Evolutionary conservation across 2,329 filamentous ascomycete genomes (phyloP).

Genomic region (Colletotrichum sidae): DNA sequence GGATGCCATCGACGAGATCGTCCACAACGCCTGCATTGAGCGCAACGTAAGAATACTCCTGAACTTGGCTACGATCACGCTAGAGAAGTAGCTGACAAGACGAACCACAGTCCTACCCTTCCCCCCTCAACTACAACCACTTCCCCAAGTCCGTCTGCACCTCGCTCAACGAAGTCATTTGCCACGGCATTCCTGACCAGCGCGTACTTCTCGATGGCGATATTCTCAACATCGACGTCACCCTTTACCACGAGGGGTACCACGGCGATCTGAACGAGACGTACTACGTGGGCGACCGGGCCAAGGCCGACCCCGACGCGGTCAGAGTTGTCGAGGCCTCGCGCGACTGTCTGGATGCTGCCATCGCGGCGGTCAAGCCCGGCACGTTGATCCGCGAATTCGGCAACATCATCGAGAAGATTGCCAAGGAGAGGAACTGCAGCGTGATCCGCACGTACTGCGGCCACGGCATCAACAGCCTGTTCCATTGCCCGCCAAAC

Average conservation of each 20-base stretch:
- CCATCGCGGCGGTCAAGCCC: constrained; percentile 92
- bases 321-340: constrained; percentile 93
- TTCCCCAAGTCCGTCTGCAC: constrained; percentile 99
- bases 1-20: constrained; percentile 93
- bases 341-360: constrained; percentile 88
- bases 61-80: not conserved
- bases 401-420: constrained; percentile 94
- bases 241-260: constrained; percentile 92
- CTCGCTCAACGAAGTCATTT: constrained; percentile 96
- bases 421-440: constrained; percentile 86
- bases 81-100: not conserved
- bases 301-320: constrained; percentile 83
- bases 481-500: constrained; percentile 95
- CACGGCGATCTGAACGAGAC: constrained; percentile 98
- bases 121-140: constrained; percentile 92
- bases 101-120: constrained; percentile 82
- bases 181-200: constrained; percentile 97
- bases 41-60: constrained; percentile 75
- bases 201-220: constrained; percentile 89
- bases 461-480: constrained; percentile 91
- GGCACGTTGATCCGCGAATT: constrained; percentile 93
- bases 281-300: constrained; percentile 95
- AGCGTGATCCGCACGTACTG: constrained; percentile 96
- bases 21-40: constrained; percentile 94
- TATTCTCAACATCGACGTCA: constrained; percentile 97